Evolutionary conservation across 371 early-diverging fungal species (phyloP).

Genomic region (Actinomucor elegans): DNA sequence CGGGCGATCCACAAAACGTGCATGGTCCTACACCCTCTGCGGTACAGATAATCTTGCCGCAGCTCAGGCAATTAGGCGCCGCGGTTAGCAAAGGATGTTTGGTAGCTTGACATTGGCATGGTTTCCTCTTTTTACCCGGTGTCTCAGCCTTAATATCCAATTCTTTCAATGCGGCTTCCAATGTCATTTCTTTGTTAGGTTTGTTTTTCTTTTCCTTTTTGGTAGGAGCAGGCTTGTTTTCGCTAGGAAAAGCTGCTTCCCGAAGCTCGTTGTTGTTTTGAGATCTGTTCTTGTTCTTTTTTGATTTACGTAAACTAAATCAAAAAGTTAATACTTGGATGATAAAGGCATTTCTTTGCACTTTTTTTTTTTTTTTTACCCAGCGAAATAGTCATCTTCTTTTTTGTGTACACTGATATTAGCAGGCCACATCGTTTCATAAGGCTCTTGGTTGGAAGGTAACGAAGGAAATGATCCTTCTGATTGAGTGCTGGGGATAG

Average conservation of each 20-base stretch:
- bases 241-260: constrained; percentile 12
- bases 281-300: constrained; percentile 16
- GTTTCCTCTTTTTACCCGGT: constrained; percentile 30
- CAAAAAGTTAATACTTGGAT: background rate
- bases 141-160: constrained; percentile 37
- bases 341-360: too few species aligned
- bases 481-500: background rate
- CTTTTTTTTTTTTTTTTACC: too few species aligned
- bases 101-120: constrained; percentile 62
- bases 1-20: constrained; percentile 74
- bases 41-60: constrained; percentile 88
- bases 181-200: constrained; percentile 40
- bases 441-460: constrained; percentile 18
- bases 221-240: background rate
- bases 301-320: constrained; percentile 18
- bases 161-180: constrained; percentile 50
- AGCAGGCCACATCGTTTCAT: constrained; percentile 35
- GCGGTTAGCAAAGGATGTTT: constrained; percentile 76
- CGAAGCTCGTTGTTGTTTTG: constrained; percentile 8
- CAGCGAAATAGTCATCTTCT: constrained; percentile 49
- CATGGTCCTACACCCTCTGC: constrained; percentile 86
- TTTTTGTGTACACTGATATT: constrained; percentile 50
- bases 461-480: constrained; percentile 25
- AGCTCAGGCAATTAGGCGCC: constrained; percentile 83
- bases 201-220: constrained; percentile 34